phyloP scores from a whole-genome alignment of 2,329 filamentous ascomycete species.

The Hypoxylon sp. region DNA sequence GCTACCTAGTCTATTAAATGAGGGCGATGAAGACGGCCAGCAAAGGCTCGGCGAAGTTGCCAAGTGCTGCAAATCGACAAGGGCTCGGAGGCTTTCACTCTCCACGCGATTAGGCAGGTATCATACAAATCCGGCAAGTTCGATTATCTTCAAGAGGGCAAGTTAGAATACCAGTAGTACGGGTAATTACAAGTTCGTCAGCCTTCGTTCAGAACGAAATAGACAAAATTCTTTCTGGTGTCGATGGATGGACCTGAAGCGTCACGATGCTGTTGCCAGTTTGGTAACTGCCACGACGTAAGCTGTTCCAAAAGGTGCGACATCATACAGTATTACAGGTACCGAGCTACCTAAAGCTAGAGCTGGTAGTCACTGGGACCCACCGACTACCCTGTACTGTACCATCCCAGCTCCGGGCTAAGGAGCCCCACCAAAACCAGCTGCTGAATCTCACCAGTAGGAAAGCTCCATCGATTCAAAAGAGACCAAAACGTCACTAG shows the following conservation, averaged over 20 bases:
- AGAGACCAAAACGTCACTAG: constrained; percentile 29
- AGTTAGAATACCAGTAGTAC: no score
- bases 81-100: no score
- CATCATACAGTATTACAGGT: constrained; percentile 19
- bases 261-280: background rate
- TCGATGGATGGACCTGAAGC: background rate
- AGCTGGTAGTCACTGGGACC: background rate
- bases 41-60: background rate
- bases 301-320: background rate
- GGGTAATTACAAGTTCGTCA: no score
- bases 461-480: constrained; percentile 27
- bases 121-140: no score
- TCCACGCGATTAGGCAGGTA: background rate
- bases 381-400: background rate
- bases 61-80: background rate
- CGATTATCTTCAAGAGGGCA: no score
- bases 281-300: constrained; percentile 4
- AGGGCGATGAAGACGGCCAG: background rate
- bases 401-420: constrained; percentile 5
- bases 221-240: background rate
- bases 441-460: constrained; percentile 24
- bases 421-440: constrained; percentile 12
- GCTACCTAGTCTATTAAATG: background rate
- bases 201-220: no score
- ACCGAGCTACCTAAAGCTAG: constrained; percentile 8